Percentiles rank a stretch among this genome's conserved stretches.
These are phyloP conservation scores for Aureobasidium uvarum DNA, from an alignment of 2,329 filamentous ascomycete species.

Conservation along the genomic window DNA sequence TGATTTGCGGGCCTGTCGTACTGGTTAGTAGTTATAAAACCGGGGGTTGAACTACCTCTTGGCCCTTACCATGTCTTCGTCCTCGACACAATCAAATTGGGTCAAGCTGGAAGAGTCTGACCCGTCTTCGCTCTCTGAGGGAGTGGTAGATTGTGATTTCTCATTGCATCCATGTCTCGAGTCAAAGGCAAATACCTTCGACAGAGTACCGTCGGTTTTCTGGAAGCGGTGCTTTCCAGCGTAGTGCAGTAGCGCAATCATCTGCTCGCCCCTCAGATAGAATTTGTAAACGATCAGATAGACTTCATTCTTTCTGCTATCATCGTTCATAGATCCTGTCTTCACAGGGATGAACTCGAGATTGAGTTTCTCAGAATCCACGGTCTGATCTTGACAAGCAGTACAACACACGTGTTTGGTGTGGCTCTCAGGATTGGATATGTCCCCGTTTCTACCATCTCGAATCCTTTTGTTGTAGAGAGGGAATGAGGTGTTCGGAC, in stretches of 20 bases:
- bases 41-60: no score
- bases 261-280: not conserved
- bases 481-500: not conserved
- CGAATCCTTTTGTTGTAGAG: no score
- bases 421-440: not conserved
- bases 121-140: not conserved
- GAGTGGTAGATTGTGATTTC: no score
- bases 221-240: not conserved
- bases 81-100: not conserved
- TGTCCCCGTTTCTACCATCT: no score
- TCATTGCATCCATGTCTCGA: not conserved
- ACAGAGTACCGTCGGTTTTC: not conserved
- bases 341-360: not conserved
- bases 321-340: not conserved
- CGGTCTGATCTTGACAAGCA: not conserved
- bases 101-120: not conserved
- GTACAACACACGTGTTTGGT: not conserved
- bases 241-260: not conserved
- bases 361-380: not conserved
- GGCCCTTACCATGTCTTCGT: not conserved
- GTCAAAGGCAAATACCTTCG: not conserved
- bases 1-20: not conserved
- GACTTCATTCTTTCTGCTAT: not conserved
- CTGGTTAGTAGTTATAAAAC: no score
- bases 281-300: not conserved